Conservation (phyloP, 371 early-diverging fungal species). For the Syncephalis fuscata region DNA sequence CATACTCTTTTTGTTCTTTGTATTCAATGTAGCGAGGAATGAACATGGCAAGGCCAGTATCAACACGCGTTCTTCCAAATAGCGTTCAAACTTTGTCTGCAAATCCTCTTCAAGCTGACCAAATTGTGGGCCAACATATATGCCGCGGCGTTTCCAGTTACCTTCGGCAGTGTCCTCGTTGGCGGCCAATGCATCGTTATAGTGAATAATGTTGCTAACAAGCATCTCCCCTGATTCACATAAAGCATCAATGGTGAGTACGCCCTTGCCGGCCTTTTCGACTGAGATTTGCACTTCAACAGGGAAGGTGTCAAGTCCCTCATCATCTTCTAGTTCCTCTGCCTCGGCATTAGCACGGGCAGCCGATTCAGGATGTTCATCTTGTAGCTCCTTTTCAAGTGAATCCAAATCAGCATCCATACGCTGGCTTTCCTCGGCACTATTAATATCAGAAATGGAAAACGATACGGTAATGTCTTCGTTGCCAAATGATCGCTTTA, state of each 20-base stretch:
- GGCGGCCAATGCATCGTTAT: slow-evolving; percentile 47
- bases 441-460: slow-evolving; percentile 71
- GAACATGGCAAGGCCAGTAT: slow-evolving; percentile 62
- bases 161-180: slow-evolving; percentile 57
- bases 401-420: slow-evolving; percentile 29
- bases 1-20: slow-evolving; percentile 92
- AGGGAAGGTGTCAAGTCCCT: slow-evolving; percentile 42
- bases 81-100: slow-evolving; percentile 63
- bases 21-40: slow-evolving; percentile 75
- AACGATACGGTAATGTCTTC: slow-evolving; percentile 82
- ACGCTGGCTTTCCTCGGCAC: slow-evolving; percentile 31
- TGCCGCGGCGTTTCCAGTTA: slow-evolving; percentile 81
- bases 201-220: slow-evolving; percentile 64
- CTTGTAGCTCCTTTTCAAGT: slow-evolving; percentile 9
- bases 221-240: slow-evolving; percentile 74
- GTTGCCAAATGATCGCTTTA: slow-evolving; percentile 74
- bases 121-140: slow-evolving; percentile 86
- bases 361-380: slow-evolving; percentile 9
- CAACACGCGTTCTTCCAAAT: slow-evolving; percentile 76
- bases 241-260: slow-evolving; percentile 59
- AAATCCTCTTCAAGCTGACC: slow-evolving; percentile 73
- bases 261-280: slow-evolving; percentile 54
- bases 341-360: slow-evolving; percentile 10
- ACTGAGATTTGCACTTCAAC: slow-evolving; percentile 67
- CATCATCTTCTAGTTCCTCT: slow-evolving; percentile 24